Percentiles rank a stretch among this genome's conserved stretches.
phyloP scores from a whole-genome alignment of 352 stramenopile species.

The Thraustochytrium sp. region DNA sequence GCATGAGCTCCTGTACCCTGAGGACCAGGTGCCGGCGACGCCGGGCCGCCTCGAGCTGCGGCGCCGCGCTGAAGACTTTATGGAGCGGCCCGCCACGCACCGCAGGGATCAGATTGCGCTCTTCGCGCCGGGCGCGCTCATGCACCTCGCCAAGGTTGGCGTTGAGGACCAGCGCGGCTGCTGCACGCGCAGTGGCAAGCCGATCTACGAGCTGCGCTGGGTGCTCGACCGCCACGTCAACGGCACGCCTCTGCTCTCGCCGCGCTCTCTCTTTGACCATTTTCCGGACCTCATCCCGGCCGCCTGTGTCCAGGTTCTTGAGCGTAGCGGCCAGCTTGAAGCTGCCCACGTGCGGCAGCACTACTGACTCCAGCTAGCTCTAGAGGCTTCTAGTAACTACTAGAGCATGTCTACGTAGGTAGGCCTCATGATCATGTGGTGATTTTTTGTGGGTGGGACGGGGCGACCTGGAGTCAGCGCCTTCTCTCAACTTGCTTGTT shows the following conservation, averaged over 20 bases:
- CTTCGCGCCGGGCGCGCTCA: background rate
- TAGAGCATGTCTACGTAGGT: too few species aligned
- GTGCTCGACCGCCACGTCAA: background rate
- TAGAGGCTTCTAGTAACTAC: too few species aligned
- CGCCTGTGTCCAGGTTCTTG: background rate
- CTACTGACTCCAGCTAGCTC: too few species aligned
- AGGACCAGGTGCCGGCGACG: slow-evolving; percentile 49
- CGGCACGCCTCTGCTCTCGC: background rate
- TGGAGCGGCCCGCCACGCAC: background rate
- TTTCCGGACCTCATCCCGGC: slow-evolving; percentile 5
- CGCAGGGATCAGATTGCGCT: background rate
- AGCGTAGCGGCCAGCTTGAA: background rate
- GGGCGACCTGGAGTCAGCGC: too few species aligned
- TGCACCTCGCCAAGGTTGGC: slow-evolving; percentile 4
- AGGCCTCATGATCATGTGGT: too few species aligned
- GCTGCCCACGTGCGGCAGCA: background rate
- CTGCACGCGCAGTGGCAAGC: background rate
- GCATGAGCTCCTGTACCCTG: slow-evolving; percentile 56
- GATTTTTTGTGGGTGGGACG: too few species aligned
- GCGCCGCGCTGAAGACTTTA: background rate
- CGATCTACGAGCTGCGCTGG: background rate
- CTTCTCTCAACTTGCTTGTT: too few species aligned
- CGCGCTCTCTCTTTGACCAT: slow-evolving; percentile 5
- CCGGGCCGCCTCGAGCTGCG: background rate
- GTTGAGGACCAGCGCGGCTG: background rate